Evolutionary conservation across 139 green algal genomes (phyloP).

Genomic region (Eudorina sp.): DNA sequence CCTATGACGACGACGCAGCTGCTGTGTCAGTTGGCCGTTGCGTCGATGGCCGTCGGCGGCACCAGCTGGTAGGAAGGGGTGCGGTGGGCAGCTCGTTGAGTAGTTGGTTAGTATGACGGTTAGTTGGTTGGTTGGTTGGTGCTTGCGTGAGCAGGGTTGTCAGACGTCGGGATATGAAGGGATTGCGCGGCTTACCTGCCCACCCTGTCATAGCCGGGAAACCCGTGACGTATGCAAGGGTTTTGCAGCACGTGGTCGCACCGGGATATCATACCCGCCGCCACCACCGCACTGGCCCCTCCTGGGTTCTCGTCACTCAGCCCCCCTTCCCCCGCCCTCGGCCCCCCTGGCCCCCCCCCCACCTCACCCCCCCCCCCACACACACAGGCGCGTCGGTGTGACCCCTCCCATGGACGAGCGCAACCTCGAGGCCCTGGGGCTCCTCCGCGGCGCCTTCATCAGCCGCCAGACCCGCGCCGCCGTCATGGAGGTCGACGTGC

Average conservation of each 20-base stretch:
- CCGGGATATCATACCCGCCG: too few species aligned
- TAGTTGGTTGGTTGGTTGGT: too few species aligned
- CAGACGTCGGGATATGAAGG: too few species aligned
- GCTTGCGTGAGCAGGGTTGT: too few species aligned
- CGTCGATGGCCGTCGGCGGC: conserved; percentile 10
- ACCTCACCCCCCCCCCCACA: not conserved
- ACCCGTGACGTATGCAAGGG: too few species aligned
- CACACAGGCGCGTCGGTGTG: conserved; percentile 28
- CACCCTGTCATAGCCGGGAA: too few species aligned
- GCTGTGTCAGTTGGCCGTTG: conserved; percentile 32
- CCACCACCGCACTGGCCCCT: too few species aligned
- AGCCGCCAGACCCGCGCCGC: conserved; percentile 5
- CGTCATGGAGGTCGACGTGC: conserved; percentile 43
- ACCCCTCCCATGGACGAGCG: conserved; percentile 33
- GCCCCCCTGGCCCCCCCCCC: not conserved
- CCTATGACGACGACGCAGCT: conserved; percentile 19
- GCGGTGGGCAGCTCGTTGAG: too few species aligned
- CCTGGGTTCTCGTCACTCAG: too few species aligned
- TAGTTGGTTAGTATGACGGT: too few species aligned
- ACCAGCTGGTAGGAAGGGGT: conserved; percentile 38
- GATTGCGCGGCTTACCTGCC: too few species aligned
- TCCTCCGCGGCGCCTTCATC: conserved; percentile 19
- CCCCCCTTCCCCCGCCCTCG: not conserved
- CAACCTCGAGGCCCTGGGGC: not conserved
- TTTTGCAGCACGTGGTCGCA: too few species aligned